Evolutionary conservation across 78 protist species (phyloP), one percentile per base, ranked within the genome.

Genomic region (Paratrimastix pyriformis): DNA sequence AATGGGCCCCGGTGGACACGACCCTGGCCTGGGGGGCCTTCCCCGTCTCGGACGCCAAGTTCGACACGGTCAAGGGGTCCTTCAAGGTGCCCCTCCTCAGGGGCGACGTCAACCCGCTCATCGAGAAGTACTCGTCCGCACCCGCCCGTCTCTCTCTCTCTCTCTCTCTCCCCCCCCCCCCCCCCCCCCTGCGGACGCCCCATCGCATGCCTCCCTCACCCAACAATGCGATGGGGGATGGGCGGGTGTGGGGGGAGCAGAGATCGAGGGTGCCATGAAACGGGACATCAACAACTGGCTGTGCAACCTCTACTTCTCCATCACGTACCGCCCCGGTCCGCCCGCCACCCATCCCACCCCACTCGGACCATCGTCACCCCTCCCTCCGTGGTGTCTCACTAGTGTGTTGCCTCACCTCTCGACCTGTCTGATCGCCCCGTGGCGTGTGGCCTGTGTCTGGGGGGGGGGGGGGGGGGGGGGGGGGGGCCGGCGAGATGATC

Each of bases 21-120:
- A 69, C 40, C 32, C 73, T 80, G 55, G 84, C 52, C 24, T 80
- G 84, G 84, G 74, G 75, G 39, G 84, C 65, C 11, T 71, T 80
- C 29, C 84, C 84, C 26, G 8, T 60, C 18, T 1, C 21, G 57
- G 32, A 80, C 74, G 8, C 57, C 35, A 29, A 38, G 18, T 65
- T 80, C 33, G 8, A 32, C 38, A 43, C 73, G 18, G 43, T 80
- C 48, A 24, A 52, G 35, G 84, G 84, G 21, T 35, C 40, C 59
- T 73, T 64, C 74, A 58, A 44, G 50, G 2, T 43, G 30, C 79
- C 84, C 3, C 0, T 80, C 39, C 29, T 73, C 39, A 54, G 66
- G 4, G 84, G 83, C 38, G 57, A 32, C 26, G 7, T 43, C 46
- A 45, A 62, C 45, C 42, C 44, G 8, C 1, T 9, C 50, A 30